Base-by-base conservation (phyloP, 163 green algal genomes). In the Scenedesmus sp. region DNA sequence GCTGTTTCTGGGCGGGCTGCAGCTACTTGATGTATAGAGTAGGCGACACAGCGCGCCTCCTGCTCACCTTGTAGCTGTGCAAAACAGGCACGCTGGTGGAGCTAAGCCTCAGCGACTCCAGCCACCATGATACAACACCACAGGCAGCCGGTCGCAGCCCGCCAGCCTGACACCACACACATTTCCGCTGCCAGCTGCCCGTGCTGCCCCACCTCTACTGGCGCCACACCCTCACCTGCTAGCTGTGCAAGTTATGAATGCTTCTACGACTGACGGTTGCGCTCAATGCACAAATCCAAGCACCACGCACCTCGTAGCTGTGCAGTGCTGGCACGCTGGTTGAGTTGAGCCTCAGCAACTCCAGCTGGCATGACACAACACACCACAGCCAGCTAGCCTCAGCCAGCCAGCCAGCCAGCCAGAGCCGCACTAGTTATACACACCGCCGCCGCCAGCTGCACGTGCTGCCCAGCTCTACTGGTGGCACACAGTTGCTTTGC, bases 251-350 rank as follows among this genome's bases (percentile, higher is more conserved):
- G 7, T 62, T 46, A 8, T 62, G 46, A n/a, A 82, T 52, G 73
- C 8, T 82, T n/a, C 46, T 20, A 20, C 67, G 20, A 79, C 34
- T 46, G 34, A 46, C 34, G 34, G 34, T 46, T 46, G 34, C 34
- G 34, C 34, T 6, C 64, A 73, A 20, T 73, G 12, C 64, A 73
- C 3, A 6, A 18, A 73, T n/a, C 34, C 64, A 73, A 16, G 10
- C 23, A 15, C 79, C 23, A 55, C 77, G 13, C 77, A 88, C 82
- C 82, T 88, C 82, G 56, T 88, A 88, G 82, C 82, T 88, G 82
- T 88, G 82, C 82, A 88, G 76, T 20, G 76, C 26, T 56, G 76
- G 76, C 76, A 84, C 34, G 5, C 23, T 56, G 26, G 34, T n/a
- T 18, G 76, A 54, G 23, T 2, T 56, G 23, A 84, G 76, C 76